Percentiles rank a stretch among this genome's conserved stretches.
phyloP scores from a whole-genome alignment of 805 yeast genomes.

The Komagataella kurtzmanii region DNA sequence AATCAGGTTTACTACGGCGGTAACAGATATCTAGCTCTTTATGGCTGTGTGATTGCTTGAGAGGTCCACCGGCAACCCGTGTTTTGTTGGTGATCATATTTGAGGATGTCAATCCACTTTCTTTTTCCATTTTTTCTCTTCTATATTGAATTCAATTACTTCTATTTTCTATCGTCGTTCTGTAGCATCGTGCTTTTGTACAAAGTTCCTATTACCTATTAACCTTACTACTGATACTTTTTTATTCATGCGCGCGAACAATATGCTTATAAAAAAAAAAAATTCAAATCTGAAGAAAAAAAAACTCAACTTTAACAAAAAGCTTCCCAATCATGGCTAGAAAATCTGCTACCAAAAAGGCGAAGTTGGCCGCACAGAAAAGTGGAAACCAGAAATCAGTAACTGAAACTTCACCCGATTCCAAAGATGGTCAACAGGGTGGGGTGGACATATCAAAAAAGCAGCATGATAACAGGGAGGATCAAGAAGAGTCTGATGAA shows the following conservation, averaged over 20 bases:
- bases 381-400: not conserved
- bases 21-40: not conserved
- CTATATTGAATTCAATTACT: not conserved
- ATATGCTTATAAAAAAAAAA: no score
- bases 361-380: not conserved
- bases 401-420: no score
- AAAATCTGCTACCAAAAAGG: not conserved
- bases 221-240: no score
- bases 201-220: not conserved
- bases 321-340: not conserved
- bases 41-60: not conserved
- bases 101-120: not conserved
- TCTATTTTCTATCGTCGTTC: no score
- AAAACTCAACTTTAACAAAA: no score
- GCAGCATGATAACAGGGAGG: not conserved
- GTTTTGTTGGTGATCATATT: not conserved
- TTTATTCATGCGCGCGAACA: not conserved
- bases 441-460: not conserved
- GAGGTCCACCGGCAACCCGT: not conserved
- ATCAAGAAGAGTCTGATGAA: conserved; percentile 6
- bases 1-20: not conserved
- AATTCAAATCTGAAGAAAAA: not conserved
- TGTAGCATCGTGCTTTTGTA: not conserved
- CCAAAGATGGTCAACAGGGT: not conserved
- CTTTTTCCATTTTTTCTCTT: not conserved